These are phyloP conservation scores for Geotrichum candidum DNA, from an alignment of 1,139 yeast species.

Conservation along the genomic window DNA sequence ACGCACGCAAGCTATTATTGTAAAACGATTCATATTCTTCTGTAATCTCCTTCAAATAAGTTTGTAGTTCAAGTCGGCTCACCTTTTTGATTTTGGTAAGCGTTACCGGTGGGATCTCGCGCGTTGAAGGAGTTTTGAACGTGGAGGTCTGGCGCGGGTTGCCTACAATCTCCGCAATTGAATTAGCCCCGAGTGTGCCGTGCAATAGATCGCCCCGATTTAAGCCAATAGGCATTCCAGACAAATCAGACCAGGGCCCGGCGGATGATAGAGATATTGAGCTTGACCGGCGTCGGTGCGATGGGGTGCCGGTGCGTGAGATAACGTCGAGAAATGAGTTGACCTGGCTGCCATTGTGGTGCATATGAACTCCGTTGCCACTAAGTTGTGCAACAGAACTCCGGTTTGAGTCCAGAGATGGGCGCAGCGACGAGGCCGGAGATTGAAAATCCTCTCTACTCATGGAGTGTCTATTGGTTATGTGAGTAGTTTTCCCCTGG, in stretches of 20 bases:
- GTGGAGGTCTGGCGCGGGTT: conserved; percentile 42
- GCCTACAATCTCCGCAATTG: conserved; percentile 66
- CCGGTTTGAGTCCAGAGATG: conserved; percentile 2
- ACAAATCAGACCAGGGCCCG: conserved; percentile 11
- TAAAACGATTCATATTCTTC: conserved; percentile 52
- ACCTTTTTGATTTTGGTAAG: conserved; percentile 55
- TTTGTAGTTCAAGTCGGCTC: conserved; percentile 42
- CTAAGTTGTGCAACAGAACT: not conserved
- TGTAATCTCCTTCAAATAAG: conserved; percentile 44
- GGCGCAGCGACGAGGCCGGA: conserved; percentile 10
- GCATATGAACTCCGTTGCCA: not conserved
- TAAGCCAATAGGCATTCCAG: conserved; percentile 22
- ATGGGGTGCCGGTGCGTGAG: conserved; percentile 3
- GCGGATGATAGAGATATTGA: conserved; percentile 4
- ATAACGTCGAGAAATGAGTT: conserved; percentile 3
- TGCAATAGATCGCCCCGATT: conserved; percentile 35
- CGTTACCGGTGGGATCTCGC: conserved; percentile 80
- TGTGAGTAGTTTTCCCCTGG: not conserved
- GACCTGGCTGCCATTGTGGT: not conserved
- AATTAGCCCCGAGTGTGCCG: conserved; percentile 61
- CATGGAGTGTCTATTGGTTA: not conserved
- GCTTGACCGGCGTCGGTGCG: conserved; percentile 7
- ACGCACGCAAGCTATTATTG: not conserved
- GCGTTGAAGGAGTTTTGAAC: conserved; percentile 54
- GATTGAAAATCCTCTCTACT: conserved; percentile 3